Evolutionary conservation across 108 stramenopile species (phyloP), one percentile per base, ranked within the genome.

Genomic region (Aurantiochytrium sp.): DNA sequence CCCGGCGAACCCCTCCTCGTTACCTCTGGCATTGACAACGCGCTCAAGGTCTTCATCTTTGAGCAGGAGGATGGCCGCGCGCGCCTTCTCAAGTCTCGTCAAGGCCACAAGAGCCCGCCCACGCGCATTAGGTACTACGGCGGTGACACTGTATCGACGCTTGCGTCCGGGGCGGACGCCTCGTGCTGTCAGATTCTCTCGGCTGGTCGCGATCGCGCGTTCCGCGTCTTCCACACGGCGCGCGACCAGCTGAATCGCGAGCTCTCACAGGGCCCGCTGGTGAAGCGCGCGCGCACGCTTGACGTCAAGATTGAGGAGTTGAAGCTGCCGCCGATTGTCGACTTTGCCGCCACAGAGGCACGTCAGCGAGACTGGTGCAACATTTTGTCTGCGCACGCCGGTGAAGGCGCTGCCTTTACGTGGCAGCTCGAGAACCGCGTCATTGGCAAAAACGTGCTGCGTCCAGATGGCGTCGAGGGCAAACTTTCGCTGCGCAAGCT

Each of bases 221-320:
- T 94, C 58, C 88, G 94, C 19, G 58, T 89, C 60, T 91, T 92
- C 47, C 93, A 94, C 90, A 87, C 92, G 16, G 91, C 91, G 12
- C 59, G 92, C 28, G 94, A 93, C 58, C 90, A 60, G 55, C 92
- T 91, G 25, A 76, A 58, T 58, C 59, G 87, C 18, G 94, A 94
- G 88, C 69, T 94, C 12, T 90, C 90, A 0, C 94, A 94, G 89
- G 88, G 89, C 57, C 19, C 43, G 16, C 69, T 89, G 10, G 44
- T 72, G 5, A 90, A 89, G 43, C 72, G 90, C 12, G 91, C 90
- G 44, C 42, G 49, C 14, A 44, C 23, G 44, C n/a, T 88, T 51
- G 58, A 45, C n/a, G 60, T 60, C 21, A 53, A 51, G 14, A 76
- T 72, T 5, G 92, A 91, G 49, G 72, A 64, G 57, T 88, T 92